These are phyloP conservation scores for Allomyces macrogynus DNA, from an alignment of 192 early-diverging fungal species.

Conservation along the genomic window DNA sequence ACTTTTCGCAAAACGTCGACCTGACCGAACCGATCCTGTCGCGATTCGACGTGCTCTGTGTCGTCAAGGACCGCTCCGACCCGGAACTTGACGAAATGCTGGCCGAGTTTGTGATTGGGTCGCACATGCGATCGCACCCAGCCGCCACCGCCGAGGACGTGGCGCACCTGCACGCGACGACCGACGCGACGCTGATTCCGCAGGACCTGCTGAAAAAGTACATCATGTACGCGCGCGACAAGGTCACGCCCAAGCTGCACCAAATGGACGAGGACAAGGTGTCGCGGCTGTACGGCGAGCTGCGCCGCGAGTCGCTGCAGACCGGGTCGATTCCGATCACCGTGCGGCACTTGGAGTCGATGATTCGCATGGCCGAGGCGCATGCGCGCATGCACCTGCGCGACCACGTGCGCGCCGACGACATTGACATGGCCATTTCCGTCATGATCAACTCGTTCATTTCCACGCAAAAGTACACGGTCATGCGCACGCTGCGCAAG, in stretches of 20 bases:
- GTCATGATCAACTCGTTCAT: slow-evolving; percentile 80
- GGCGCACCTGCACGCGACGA: not conserved
- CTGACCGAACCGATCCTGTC: slow-evolving; percentile 96
- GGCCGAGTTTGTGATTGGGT: slow-evolving; percentile 81
- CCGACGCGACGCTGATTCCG: slow-evolving; percentile 30
- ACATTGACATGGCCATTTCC: slow-evolving; percentile 80
- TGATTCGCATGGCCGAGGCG: slow-evolving; percentile 66
- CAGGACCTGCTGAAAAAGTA: slow-evolving; percentile 70
- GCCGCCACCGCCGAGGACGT: slow-evolving; percentile 1
- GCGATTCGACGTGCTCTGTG: slow-evolving; percentile 91
- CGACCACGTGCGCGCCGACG: slow-evolving; percentile 70
- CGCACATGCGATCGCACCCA: slow-evolving; percentile 83
- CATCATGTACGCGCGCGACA: slow-evolving; percentile 67
- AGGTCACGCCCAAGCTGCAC: slow-evolving; percentile 52
- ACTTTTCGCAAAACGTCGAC: slow-evolving; percentile 93
- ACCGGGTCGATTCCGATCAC: slow-evolving; percentile 68
- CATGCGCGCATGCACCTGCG: slow-evolving; percentile 92
- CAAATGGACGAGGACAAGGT: slow-evolving; percentile 79
- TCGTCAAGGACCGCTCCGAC: slow-evolving; percentile 82
- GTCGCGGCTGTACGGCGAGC: slow-evolving; percentile 70
- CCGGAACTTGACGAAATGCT: slow-evolving; percentile 75
- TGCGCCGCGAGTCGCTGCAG: slow-evolving; percentile 67
- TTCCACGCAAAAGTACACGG: slow-evolving; percentile 76
- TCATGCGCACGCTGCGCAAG: slow-evolving; percentile 59
- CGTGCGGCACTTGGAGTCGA: slow-evolving; percentile 69